Base-by-base conservation (phyloP, 805 yeast genomes). In the Candida silvatica region DNA sequence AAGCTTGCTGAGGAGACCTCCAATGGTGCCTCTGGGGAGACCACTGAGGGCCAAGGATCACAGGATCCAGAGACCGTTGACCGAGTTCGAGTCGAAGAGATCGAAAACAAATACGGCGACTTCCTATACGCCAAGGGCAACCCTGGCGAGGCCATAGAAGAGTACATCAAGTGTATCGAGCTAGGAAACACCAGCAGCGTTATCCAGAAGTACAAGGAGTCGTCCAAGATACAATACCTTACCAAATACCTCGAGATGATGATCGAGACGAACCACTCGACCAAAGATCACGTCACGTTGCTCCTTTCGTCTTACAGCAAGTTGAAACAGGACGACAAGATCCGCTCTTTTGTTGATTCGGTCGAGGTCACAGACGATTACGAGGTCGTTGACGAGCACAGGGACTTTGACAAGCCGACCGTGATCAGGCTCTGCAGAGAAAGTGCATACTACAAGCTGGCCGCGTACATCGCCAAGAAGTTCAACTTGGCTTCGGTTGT, bases 241-340 rank as follows among this genome's bases (percentile, higher is more conserved):
- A 69, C 85, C 0, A 62, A 63, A 28, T 87, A 80, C 43, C 59
- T 87, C 23, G 76, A 75, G 52, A 69, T 69, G 9, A 62, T 87
- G 43, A 64, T 81, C 36, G 67, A 67, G 6, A 54, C 65, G 29
- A 67, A 69, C 2, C 44, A 68, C 11, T 78, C 95, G 0, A 71
- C 73, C n/a, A 66, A 74, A 20, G 94, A 87, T 49, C 97, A 90
- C 54, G 69, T 86, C 5, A 87, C 95, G 0, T 57, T 90, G 18
- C 62, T 88, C 27, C 56, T 88, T 18, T 80, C 90, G 40, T 77
- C 90, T 33, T 77, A 80, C 48, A 83, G 95, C 40, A 86, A 87
- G 49, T 58, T 85, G 46, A 82, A 80, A 40, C 69, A 69, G 40
- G 67, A 65, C 3, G 70, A 67, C 2, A 77, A 77, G 31, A 61